Evolutionary conservation across 2,329 filamentous ascomycete species (phyloP).

Genomic region (Penicillium sp.): DNA sequence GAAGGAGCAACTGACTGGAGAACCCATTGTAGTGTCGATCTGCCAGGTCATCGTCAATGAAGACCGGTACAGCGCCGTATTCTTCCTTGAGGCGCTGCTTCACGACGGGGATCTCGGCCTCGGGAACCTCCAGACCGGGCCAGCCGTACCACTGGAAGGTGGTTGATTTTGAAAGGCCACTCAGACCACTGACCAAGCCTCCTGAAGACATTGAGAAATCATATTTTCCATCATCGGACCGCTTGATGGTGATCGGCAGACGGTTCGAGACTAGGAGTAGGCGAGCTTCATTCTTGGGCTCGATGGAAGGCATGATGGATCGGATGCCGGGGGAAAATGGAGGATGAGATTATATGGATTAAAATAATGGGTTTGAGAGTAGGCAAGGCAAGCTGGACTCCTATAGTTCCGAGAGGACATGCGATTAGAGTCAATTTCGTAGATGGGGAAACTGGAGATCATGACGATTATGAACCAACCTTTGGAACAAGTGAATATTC

Average conservation of each 20-base stretch:
- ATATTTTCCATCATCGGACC: slow-evolving; percentile 86
- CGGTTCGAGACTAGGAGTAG: slow-evolving; percentile 91
- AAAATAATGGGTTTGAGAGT: not conserved
- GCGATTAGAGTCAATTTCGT: slow-evolving; percentile 3
- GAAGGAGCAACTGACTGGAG: slow-evolving; percentile 63
- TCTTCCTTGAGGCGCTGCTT: slow-evolving; percentile 78
- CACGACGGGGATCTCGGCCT: slow-evolving; percentile 72
- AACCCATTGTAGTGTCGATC: slow-evolving; percentile 98
- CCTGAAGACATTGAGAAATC: slow-evolving; percentile 95
- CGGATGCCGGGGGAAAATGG: not conserved
- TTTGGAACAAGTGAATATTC: not conserved
- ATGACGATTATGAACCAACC: slow-evolving; percentile 5
- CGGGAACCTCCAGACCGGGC: slow-evolving; percentile 89
- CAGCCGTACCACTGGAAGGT: slow-evolving; percentile 99
- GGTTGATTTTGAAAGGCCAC: slow-evolving; percentile 85
- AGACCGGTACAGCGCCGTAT: slow-evolving; percentile 86
- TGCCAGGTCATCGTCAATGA: slow-evolving; percentile 88
- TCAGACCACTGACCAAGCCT: slow-evolving; percentile 88
- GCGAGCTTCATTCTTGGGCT: slow-evolving; percentile 39
- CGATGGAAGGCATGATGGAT: slow-evolving; percentile 33
- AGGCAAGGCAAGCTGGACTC: not conserved
- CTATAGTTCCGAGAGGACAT: not conserved
- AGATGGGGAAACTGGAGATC: slow-evolving; percentile 5
- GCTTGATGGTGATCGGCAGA: slow-evolving; percentile 93
- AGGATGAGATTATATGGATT: not conserved